Percentiles rank a stretch among this genome's conserved stretches.
Conservation (phyloP, 2,329 filamentous ascomycete genomes). For the Zasmidium angulare region DNA sequence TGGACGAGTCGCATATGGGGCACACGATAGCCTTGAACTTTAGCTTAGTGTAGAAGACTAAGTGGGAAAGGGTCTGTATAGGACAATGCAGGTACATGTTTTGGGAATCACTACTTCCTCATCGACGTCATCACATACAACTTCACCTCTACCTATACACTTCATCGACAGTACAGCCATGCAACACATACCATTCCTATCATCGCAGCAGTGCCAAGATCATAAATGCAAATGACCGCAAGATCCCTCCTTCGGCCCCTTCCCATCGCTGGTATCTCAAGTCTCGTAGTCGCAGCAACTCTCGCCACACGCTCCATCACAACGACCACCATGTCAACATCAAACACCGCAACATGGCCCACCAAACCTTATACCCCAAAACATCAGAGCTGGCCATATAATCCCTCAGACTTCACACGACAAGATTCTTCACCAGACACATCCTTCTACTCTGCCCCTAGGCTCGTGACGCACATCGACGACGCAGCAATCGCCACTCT, state of each 20-base stretch:
- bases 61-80: no score
- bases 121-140: not conserved
- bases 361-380: conserved; percentile 30
- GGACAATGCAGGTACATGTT: not conserved
- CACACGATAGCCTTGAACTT: no score
- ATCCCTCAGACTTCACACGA: conserved; percentile 40
- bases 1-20: no score
- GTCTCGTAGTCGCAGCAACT: conserved; percentile 15
- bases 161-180: not conserved
- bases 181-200: not conserved
- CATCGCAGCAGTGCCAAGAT: no score
- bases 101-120: not conserved
- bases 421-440: conserved; percentile 39
- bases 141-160: not conserved
- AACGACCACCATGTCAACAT: conserved; percentile 6
- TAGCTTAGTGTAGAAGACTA: no score
- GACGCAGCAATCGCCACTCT: conserved; percentile 48
- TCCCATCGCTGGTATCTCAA: conserved; percentile 16
- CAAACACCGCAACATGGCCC: conserved; percentile 17
- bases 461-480: conserved; percentile 57
- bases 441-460: conserved; percentile 43
- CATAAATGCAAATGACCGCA: conserved; percentile 11
- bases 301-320: conserved; percentile 4
- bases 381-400: conserved; percentile 38
- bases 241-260: conserved; percentile 12